Conservation (phyloP, 768 basidiomycete genomes). For the Crassisporium funariophilum region DNA sequence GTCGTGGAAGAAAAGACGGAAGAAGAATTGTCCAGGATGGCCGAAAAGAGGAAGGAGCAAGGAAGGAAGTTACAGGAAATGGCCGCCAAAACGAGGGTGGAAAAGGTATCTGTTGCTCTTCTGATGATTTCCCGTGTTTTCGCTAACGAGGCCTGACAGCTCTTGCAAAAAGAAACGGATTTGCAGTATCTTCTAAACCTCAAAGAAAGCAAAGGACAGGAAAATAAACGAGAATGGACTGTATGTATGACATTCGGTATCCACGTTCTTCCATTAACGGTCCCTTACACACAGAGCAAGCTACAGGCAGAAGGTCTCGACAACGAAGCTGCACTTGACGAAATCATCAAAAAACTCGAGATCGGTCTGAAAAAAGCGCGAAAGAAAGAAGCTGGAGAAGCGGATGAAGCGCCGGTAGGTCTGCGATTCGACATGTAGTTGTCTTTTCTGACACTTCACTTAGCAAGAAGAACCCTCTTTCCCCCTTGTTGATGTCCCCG, state of each 20-base stretch:
- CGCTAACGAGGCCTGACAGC: conserved; percentile 35
- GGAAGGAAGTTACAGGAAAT: conserved; percentile 89
- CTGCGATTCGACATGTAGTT: not conserved
- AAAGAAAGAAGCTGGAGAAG: conserved; percentile 71
- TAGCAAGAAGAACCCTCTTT: conserved; percentile 83
- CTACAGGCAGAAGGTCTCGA: conserved; percentile 73
- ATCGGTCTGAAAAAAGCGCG: conserved; percentile 70
- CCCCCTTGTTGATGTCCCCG: conserved; percentile 89
- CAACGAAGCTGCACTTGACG: conserved; percentile 77
- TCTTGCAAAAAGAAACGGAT: conserved; percentile 76
- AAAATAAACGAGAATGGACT: conserved; percentile 76
- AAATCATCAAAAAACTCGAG: conserved; percentile 86
- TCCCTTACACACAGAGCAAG: conserved; percentile 56
- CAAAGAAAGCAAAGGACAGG: conserved; percentile 58
- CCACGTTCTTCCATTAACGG: too few relatives aligned
- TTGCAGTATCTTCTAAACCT: conserved; percentile 65
- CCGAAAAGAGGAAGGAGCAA: conserved; percentile 84
- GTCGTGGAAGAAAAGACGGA: conserved; percentile 84
- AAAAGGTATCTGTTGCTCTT: conserved; percentile 71
- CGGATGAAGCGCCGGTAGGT: conserved; percentile 65
- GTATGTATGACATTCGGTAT: conserved; percentile 40
- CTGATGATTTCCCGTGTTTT: not conserved
- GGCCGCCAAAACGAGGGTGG: conserved; percentile 79
- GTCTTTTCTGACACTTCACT: not conserved
- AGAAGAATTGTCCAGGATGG: conserved; percentile 77